Base-by-base conservation (phyloP, 192 early-diverging fungal species). In the Rhizophagus sp. region DNA sequence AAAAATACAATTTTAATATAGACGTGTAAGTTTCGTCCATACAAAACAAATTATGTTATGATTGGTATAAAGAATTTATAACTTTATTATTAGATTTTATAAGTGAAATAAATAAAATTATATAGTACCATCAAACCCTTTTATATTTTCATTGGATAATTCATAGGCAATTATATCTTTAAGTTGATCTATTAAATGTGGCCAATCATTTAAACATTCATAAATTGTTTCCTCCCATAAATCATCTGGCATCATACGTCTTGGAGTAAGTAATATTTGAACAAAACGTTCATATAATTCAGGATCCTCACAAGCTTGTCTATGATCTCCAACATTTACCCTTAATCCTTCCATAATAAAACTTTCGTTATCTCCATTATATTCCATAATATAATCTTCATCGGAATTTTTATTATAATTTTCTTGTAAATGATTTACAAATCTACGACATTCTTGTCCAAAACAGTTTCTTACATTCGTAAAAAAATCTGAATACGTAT, bases 101-200 rank as follows among this genome's bases (percentile, higher is more conserved):
- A 41, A 41, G 5, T 39, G 34, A 2, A 41, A 41, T 6, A 41
- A 41, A 41, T 6, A 41, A 41, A 41, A 41, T 41, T 41, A 7
- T 41, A 8, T 41, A 41, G 7, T 8, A 41, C 12, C 44, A 2
- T 12, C 44, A 47, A 12, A 12, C 12, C 11, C 44, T 12, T 12
- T 12, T 12, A 2, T 47, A 47, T 47, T 12, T 47, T 47, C 44
- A 12, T 27, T 65, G 12, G 13, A 67, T 22, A 76, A 52, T 69
- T 85, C 84, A 73, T 81, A 82, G 1, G 76, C 83, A 66, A 83
- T 71, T 22, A 86, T 86, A 63, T 86, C 83, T 49, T 84, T 84
- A 22, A 86, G 69, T 71, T 86, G 85, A 30, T 72, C 78, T 10
- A 86, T 27, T 24, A 86, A 62, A 47, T 81, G 78, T 44, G 81